Evolutionary conservation across 139 green algal species (phyloP).

Genomic region (Chlorella sp.): DNA sequence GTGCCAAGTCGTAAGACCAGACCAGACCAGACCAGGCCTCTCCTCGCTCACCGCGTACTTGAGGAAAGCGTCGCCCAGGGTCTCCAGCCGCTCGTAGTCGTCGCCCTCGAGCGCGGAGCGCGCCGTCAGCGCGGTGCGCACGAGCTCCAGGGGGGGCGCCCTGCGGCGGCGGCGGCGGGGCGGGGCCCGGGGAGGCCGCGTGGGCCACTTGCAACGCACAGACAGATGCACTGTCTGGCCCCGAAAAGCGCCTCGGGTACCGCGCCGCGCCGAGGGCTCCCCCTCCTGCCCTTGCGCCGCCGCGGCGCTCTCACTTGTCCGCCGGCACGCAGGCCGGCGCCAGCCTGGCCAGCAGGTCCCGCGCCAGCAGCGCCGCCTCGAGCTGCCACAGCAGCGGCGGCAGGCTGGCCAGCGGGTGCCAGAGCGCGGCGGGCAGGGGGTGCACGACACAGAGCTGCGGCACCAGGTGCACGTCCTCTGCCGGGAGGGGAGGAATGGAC

Average conservation of each 20-base stretch:
- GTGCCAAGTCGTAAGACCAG: too few relatives aligned
- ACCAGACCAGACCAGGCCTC: too few relatives aligned
- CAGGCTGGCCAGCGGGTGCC: slow-evolving; percentile 22
- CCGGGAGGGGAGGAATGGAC: neutral
- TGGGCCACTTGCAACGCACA: too few relatives aligned
- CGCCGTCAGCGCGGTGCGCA: slow-evolving; percentile 44
- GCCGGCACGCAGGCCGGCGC: neutral
- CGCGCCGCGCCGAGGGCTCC: too few relatives aligned
- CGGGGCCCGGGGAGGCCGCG: too few relatives aligned
- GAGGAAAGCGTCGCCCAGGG: slow-evolving; percentile 49
- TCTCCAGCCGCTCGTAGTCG: slow-evolving; percentile 51
- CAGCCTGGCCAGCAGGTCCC: slow-evolving; percentile 39
- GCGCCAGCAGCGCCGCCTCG: slow-evolving; percentile 31
- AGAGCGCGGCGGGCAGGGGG: slow-evolving; percentile 29
- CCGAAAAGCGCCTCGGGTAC: too few relatives aligned
- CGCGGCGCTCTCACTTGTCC: slow-evolving; percentile 3
- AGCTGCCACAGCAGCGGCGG: slow-evolving; percentile 43
- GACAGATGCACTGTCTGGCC: too few relatives aligned
- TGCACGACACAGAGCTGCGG: slow-evolving; percentile 44
- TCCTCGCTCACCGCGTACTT: slow-evolving; percentile 40
- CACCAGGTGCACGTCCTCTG: slow-evolving; percentile 36
- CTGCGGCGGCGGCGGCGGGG: slow-evolving; percentile 3
- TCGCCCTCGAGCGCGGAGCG: slow-evolving; percentile 25
- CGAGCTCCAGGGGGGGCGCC: slow-evolving; percentile 18
- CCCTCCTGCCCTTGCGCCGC: too few relatives aligned